Percentiles rank a stretch among this genome's conserved stretches.
These are phyloP conservation scores for Forsythia suspensa DNA, from an alignment of 257 asterid genomes.

Conservation along the genomic window DNA sequence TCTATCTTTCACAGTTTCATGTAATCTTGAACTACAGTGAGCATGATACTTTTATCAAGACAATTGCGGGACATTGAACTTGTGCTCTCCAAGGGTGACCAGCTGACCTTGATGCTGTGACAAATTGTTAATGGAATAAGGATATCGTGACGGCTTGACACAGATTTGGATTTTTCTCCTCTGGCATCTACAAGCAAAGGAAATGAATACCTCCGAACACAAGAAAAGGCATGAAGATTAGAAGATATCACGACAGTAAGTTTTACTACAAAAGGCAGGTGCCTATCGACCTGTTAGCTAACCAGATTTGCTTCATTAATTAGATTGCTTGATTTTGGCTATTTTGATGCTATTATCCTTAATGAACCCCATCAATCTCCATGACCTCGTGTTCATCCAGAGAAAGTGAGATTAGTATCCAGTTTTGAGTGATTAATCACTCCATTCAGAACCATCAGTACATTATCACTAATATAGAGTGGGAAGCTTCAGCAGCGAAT, in stretches of 20 bases:
- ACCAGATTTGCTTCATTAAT: constrained; percentile 4
- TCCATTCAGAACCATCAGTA: constrained; percentile 37
- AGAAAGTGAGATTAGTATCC: constrained; percentile 18
- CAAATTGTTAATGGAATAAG: not conserved
- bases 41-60: not conserved
- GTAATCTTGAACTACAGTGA: not conserved
- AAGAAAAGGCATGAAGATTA: not conserved
- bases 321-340: not conserved
- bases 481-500: constrained; percentile 62
- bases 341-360: not conserved
- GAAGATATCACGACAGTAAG: not conserved
- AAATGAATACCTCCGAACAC: not conserved
- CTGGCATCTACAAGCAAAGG: not conserved
- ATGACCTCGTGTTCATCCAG: constrained; percentile 22
- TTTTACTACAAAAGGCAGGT: not conserved
- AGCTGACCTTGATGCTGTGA: not conserved
- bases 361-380: constrained; percentile 10
- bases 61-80: not conserved
- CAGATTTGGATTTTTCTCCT: not conserved
- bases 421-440: constrained; percentile 36
- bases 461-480: constrained; percentile 20
- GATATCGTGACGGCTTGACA: not conserved
- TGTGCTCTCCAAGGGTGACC: not conserved
- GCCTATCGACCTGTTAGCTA: not conserved
- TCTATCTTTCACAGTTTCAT: not conserved